Base-by-base conservation (phyloP, 306 rosid genomes). In the Neltuma alba region DNA sequence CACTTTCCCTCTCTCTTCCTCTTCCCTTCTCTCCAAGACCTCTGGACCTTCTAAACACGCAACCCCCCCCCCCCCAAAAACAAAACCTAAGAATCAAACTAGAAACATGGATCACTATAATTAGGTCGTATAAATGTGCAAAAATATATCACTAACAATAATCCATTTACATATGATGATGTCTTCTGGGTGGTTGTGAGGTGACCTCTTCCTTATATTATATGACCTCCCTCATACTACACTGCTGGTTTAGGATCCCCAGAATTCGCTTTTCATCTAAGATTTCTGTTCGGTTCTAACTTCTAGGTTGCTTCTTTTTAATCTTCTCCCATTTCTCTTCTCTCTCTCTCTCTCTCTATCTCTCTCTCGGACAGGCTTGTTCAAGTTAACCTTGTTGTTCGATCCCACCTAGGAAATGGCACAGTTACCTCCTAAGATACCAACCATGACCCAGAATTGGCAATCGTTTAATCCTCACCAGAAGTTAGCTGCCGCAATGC, bases 351-450 rank as follows among this genome's bases (percentile, higher is more conserved):
- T 15, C n/a, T 15, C 54, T 15, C n/a, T 4, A 65, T 58, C 63
- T 15, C n/a, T 47, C 54, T 5, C 21, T 4, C 6, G 5, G 20
- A 16, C 54, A 50, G 31, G 70, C 77, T 72, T 62, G 77, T 28
- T 66, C 69, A 67, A 67, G 67, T 50, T 20, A 76, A 67, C 30
- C 9, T 78, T 62, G 70, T 70, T 27, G 73, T 48, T 62, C 25
- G 3, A 20, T 36, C 71, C 69, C n/a, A 45, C 42, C 55, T 34
- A 71, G 66, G 65, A 47, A 76, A 91, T 95, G 99, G 98, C 99
- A 72, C 98, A 95, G 80, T 91, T 95, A 77, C 99, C 99, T 45
- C 99, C 99, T 13, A 95, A 95, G 84, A 79, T 89, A 80, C 99
- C 99, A 13, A 88, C 84, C 85, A 84, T 91, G 81, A 44, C 97